These are phyloP conservation scores for Russula lepida DNA, from an alignment of 768 basidiomycete genomes.

Conservation along the genomic window DNA sequence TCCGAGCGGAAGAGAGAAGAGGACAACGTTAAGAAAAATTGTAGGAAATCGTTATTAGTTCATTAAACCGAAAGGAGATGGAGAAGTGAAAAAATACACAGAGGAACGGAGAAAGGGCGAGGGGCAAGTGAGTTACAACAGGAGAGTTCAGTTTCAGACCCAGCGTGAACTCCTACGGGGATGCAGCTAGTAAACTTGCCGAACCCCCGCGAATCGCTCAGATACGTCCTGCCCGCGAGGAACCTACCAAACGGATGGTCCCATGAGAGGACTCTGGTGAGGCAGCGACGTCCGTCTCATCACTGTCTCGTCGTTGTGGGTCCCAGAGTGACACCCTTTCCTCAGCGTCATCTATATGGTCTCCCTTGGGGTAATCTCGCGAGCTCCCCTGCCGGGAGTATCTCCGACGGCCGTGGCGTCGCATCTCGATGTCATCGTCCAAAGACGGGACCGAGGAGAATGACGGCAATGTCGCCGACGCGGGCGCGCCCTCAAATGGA, in stretches of 20 bases:
- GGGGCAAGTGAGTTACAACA: background rate
- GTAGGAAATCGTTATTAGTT: constrained; percentile 7
- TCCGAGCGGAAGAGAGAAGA: background rate
- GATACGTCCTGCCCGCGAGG: constrained; percentile 1
- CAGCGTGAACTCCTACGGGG: background rate
- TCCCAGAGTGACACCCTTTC: constrained; percentile 50
- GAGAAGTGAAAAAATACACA: background rate
- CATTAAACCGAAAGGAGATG: constrained; percentile 1
- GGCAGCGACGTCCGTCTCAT: background rate
- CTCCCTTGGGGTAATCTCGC: constrained; percentile 33
- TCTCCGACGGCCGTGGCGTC: constrained; percentile 23
- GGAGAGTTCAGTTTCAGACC: background rate
- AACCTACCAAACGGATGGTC: constrained; percentile 16
- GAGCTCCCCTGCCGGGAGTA: constrained; percentile 35
- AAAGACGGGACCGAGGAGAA: background rate
- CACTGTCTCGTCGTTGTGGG: background rate
- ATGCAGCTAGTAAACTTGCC: background rate
- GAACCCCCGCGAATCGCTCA: background rate
- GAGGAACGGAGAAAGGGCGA: background rate
- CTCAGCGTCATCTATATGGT: constrained; percentile 42
- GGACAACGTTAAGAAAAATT: background rate
- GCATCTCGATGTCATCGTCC: background rate
- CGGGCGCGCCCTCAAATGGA: constrained; percentile 9
- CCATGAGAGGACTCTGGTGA: constrained; percentile 10
- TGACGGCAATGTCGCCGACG: constrained; percentile 3